Evolutionary conservation across 2,329 filamentous ascomycete genomes (phyloP).

Genomic region (Hortaea sp.): DNA sequence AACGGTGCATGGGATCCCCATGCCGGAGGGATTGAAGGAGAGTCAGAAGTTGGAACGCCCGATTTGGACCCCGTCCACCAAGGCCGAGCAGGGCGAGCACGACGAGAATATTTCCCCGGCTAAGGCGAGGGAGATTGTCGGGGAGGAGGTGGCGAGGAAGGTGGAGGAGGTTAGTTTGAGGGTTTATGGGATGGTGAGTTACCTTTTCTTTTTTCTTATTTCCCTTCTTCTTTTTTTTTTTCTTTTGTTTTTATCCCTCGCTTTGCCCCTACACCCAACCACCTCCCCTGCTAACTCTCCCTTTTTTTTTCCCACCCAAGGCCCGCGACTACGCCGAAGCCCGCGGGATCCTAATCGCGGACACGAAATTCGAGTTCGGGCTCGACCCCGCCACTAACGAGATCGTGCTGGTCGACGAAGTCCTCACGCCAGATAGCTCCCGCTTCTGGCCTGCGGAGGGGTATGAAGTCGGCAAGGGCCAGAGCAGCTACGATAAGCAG

Average conservation of each 20-base stretch:
- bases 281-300: not conserved
- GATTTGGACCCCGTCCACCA: conserved; percentile 74
- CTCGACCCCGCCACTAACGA: conserved; percentile 51
- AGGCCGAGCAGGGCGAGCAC: conserved; percentile 67
- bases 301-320: conserved; percentile 6
- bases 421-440: conserved; percentile 64
- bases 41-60: conserved; percentile 59
- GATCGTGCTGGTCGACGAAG: conserved; percentile 72
- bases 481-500: conserved; percentile 77
- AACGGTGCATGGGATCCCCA: conserved; percentile 68
- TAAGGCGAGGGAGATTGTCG: conserved; percentile 51
- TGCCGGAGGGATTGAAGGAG: conserved; percentile 59
- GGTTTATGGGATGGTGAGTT: conserved; percentile 48
- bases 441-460: conserved; percentile 74
- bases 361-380: conserved; percentile 71
- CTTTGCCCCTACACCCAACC: no score
- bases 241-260: not conserved
- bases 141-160: conserved; percentile 51
- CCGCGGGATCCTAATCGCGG: conserved; percentile 65
- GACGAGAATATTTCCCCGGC: conserved; percentile 78
- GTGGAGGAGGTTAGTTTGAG: conserved; percentile 56
- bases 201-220: not conserved
- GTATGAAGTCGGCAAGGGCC: conserved; percentile 63
- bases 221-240: not conserved
- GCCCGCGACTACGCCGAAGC: conserved; percentile 54